Percentiles rank a stretch among this genome's conserved stretches.
Conservation (phyloP, 1,284 basidiomycete genomes). For the Cryptococcus sp. region DNA sequence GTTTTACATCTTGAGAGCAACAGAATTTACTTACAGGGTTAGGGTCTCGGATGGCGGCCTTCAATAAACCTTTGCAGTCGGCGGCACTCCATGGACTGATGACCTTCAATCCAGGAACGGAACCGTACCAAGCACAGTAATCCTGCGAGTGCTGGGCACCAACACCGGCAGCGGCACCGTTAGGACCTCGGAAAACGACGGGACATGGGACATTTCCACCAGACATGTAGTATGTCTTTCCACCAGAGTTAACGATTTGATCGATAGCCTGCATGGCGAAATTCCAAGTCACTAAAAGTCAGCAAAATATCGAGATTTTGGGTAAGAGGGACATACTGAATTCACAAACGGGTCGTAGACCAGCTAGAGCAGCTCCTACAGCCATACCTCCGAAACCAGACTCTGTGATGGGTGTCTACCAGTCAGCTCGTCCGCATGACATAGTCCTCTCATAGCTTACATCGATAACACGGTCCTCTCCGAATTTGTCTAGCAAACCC, state of each 20-base stretch:
- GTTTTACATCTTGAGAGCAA: too few relatives aligned
- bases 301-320: constrained; percentile 60
- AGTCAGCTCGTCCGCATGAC: neutral
- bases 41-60: constrained; percentile 95
- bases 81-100: constrained; percentile 95
- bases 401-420: constrained; percentile 85
- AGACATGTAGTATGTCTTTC: constrained; percentile 99
- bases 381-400: constrained; percentile 98
- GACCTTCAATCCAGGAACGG: constrained; percentile 94
- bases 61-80: constrained; percentile 96
- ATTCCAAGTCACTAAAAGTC: constrained; percentile 44
- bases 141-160: constrained; percentile 88
- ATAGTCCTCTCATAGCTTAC: constrained; percentile 38
- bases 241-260: constrained; percentile 99
- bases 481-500: constrained; percentile 98
- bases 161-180: constrained; percentile 96
- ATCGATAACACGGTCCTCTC: constrained; percentile 97
- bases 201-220: constrained; percentile 97
- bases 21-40: constrained; percentile 61
- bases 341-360: constrained; percentile 95
- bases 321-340: constrained; percentile 58
- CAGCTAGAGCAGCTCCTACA: constrained; percentile 88
- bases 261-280: constrained; percentile 75
- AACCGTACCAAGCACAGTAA: constrained; percentile 91
- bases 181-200: constrained; percentile 98